These are phyloP conservation scores for Fraxinus latifolia DNA, from an alignment of 305 asterid genomes.

Conservation along the genomic window DNA sequence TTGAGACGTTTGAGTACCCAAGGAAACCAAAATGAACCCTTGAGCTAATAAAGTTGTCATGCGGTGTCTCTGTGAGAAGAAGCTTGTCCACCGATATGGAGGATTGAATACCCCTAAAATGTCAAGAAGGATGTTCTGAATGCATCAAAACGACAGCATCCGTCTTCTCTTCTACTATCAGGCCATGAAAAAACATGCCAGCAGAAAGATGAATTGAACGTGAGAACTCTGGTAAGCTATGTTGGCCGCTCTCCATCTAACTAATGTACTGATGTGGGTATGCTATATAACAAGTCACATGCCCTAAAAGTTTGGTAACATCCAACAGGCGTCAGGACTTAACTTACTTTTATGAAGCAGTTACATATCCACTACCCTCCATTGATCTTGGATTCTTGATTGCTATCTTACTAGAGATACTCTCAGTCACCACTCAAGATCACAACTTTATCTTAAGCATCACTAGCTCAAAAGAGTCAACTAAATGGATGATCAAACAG, in stretches of 20 bases:
- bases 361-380: background rate
- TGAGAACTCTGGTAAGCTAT: constrained; percentile 7
- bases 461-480: constrained; percentile 13
- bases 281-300: constrained; percentile 13
- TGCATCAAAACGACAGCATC: constrained; percentile 8
- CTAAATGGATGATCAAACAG: constrained; percentile 9
- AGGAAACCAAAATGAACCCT: background rate
- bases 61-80: background rate
- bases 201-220: constrained; percentile 14
- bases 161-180: constrained; percentile 3
- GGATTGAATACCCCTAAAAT: constrained; percentile 15
- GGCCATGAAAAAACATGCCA: constrained; percentile 7
- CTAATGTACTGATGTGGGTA: constrained; percentile 3
- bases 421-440: constrained; percentile 11
- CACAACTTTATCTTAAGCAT: constrained; percentile 20
- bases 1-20: background rate
- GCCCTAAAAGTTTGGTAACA: constrained; percentile 2
- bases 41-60: constrained; percentile 19
- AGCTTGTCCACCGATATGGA: constrained; percentile 5
- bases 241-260: constrained; percentile 21
- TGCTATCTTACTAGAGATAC: constrained; percentile 26
- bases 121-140: constrained; percentile 10
- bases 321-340: constrained; percentile 3
- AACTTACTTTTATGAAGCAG: background rate
- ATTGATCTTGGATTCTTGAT: constrained; percentile 10